These are phyloP conservation scores for Umbilicaria muhlenbergii DNA, from an alignment of 495 filamentous ascomycete species.

Conservation along the genomic window DNA sequence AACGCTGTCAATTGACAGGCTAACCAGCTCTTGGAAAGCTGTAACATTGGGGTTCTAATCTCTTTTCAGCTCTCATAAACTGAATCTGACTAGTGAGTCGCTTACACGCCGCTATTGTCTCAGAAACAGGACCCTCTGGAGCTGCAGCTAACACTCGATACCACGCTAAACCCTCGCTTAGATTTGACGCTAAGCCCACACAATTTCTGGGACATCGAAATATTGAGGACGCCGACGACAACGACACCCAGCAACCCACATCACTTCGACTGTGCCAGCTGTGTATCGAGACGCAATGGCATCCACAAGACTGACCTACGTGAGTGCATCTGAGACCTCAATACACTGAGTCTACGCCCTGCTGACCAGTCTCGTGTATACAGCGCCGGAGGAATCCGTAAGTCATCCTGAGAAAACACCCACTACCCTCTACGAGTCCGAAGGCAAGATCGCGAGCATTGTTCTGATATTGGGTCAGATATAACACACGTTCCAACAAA, in stretches of 20 bases:
- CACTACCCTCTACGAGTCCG: background rate
- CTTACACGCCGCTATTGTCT: too few relatives aligned
- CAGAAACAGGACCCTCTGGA: too few relatives aligned
- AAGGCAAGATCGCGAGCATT: background rate
- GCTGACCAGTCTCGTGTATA: constrained; percentile 15
- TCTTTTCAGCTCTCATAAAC: too few relatives aligned
- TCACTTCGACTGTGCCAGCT: constrained; percentile 24
- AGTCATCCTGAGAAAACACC: constrained; percentile 24
- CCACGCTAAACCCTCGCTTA: constrained; percentile 22
- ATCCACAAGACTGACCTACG: constrained; percentile 60
- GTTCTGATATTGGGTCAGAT: constrained; percentile 30
- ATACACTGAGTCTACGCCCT: constrained; percentile 1
- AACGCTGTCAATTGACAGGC: too few relatives aligned
- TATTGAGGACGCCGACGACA: constrained; percentile 34
- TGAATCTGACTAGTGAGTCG: too few relatives aligned
- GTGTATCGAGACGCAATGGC: constrained; percentile 37
- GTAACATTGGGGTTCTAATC: too few relatives aligned
- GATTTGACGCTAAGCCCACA: constrained; percentile 31
- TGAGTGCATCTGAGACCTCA: constrained; percentile 27
- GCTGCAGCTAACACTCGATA: constrained; percentile 20
- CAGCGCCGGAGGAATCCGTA: constrained; percentile 85
- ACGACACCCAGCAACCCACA: constrained; percentile 43
- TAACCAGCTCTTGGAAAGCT: too few relatives aligned
- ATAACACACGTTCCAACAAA: constrained; percentile 96
- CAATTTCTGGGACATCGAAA: constrained; percentile 29